Conservation (phyloP, 1,139 yeast genomes). For the Candida labiduridarum region DNA sequence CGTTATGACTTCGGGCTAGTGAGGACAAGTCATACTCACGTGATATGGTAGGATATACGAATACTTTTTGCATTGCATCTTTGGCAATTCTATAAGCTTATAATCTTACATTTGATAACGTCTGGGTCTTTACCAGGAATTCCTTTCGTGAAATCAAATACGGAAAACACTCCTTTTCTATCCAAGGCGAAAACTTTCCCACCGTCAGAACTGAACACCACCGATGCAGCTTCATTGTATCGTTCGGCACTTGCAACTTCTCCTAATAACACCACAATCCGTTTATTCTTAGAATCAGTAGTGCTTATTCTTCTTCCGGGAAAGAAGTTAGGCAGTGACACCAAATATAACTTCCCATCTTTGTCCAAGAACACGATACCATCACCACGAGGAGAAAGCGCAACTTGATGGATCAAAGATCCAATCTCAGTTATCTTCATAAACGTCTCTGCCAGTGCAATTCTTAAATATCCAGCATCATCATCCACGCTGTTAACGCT, state of each 20-base stretch:
- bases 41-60: too few species aligned
- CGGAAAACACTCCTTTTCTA: conserved; percentile 73
- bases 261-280: conserved; percentile 70
- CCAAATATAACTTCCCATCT: conserved; percentile 72
- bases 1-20: too few species aligned
- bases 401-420: conserved; percentile 68
- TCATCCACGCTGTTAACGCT: conserved; percentile 23
- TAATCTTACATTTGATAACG: conserved; percentile 72
- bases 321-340: conserved; percentile 61
- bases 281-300: conserved; percentile 27
- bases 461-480: conserved; percentile 23
- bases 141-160: conserved; percentile 89
- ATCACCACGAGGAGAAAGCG: conserved; percentile 84
- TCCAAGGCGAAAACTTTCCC: conserved; percentile 77
- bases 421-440: conserved; percentile 79
- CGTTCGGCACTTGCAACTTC: conserved; percentile 77
- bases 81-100: conserved; percentile 24
- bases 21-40: too few species aligned
- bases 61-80: too few species aligned
- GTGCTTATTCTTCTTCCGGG: conserved; percentile 28
- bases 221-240: conserved; percentile 70
- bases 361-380: conserved; percentile 79
- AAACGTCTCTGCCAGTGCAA: conserved; percentile 36
- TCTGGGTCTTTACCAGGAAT: conserved; percentile 73
- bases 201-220: conserved; percentile 78